Percentiles rank a stretch among this genome's conserved stretches.
Evolutionary conservation across 139 green algal genomes (phyloP).

Genomic region (Chlorella sorokiniana): DNA sequence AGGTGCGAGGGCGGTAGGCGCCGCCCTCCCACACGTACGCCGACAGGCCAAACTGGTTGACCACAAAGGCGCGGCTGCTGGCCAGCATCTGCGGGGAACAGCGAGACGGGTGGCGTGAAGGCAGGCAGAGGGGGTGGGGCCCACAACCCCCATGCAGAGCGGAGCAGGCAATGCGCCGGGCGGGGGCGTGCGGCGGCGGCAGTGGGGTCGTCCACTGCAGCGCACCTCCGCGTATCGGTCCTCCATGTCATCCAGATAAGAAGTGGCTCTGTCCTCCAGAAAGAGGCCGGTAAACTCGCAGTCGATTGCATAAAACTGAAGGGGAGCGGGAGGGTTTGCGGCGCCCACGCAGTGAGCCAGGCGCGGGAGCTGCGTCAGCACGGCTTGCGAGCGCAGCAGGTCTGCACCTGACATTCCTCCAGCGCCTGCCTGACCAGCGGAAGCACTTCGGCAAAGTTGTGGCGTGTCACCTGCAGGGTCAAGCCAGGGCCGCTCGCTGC

Average conservation of each 20-base stretch:
- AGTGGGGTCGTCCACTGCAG: no score
- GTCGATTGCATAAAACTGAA: slow-evolving; percentile 39
- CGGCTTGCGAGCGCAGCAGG: no score
- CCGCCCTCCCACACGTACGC: slow-evolving; percentile 36
- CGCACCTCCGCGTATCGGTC: slow-evolving; percentile 58
- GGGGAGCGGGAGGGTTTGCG: neutral
- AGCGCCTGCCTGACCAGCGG: slow-evolving; percentile 58
- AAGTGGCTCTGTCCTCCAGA: slow-evolving; percentile 45
- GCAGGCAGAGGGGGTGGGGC: neutral
- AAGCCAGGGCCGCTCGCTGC: neutral
- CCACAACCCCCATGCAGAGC: no score
- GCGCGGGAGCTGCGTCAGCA: no score
- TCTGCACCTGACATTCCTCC: slow-evolving; percentile 39
- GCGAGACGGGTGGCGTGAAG: neutral
- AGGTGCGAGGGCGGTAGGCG: slow-evolving; percentile 51
- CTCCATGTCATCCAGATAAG: slow-evolving; percentile 73
- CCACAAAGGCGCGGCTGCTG: slow-evolving; percentile 54
- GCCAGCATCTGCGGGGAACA: slow-evolving; percentile 45
- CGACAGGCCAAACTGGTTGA: slow-evolving; percentile 81
- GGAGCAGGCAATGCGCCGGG: no score
- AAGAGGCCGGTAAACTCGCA: slow-evolving; percentile 58
- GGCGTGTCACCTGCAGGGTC: slow-evolving; percentile 60
- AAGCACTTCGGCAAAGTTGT: slow-evolving; percentile 69
- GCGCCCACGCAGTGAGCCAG: neutral
- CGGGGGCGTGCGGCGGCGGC: no score